These are phyloP conservation scores for Starmera dryadoides DNA, from an alignment of 805 yeast genomes.

Conservation along the genomic window DNA sequence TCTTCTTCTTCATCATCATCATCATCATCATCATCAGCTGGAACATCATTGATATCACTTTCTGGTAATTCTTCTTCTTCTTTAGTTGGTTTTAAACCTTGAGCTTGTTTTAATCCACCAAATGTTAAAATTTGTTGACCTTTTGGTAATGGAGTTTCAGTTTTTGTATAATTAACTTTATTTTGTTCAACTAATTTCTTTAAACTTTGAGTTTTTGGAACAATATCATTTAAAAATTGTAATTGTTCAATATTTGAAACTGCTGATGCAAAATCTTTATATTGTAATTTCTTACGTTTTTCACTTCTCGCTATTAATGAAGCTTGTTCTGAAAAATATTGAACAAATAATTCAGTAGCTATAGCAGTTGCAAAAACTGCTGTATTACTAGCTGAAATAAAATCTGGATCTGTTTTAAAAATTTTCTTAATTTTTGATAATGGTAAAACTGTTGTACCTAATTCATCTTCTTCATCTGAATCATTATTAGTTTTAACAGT, in stretches of 20 bases:
- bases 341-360: slow-evolving; percentile 72
- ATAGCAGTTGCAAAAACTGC: slow-evolving; percentile 71
- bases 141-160: slow-evolving; percentile 21
- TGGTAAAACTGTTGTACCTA: slow-evolving; percentile 41
- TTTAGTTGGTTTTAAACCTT: slow-evolving; percentile 1
- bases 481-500: slow-evolving; percentile 1
- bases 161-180: slow-evolving; percentile 22
- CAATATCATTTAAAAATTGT: slow-evolving; percentile 55
- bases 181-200: slow-evolving; percentile 39
- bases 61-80: slow-evolving; percentile 6
- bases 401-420: slow-evolving; percentile 71
- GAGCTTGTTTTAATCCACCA: slow-evolving; percentile 5
- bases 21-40: slow-evolving; percentile 17
- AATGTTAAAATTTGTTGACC: slow-evolving; percentile 35
- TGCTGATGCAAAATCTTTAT: slow-evolving; percentile 62
- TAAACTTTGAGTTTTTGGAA: slow-evolving; percentile 53
- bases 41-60: slow-evolving; percentile 5
- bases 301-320: slow-evolving; percentile 54
- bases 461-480: slow-evolving; percentile 19
- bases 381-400: slow-evolving; percentile 54
- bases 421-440: slow-evolving; percentile 63
- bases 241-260: slow-evolving; percentile 53
- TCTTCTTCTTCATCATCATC: slow-evolving; percentile 15
- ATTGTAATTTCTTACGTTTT: slow-evolving; percentile 61
- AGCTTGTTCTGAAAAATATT: slow-evolving; percentile 67